Conservation (phyloP, 169 alveolate species). For the Eimeria praecox region DNA sequence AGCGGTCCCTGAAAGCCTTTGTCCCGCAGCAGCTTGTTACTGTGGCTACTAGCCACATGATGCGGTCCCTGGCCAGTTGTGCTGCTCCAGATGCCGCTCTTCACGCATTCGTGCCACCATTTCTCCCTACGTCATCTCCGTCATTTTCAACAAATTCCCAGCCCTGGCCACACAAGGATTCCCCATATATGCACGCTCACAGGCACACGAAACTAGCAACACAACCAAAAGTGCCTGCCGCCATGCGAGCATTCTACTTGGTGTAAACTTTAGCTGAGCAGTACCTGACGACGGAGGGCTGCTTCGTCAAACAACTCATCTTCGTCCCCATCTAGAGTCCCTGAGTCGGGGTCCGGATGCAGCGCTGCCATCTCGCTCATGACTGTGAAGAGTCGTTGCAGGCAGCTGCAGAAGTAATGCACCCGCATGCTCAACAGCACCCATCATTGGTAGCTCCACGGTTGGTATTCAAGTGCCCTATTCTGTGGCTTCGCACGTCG, state of each 20-base stretch:
- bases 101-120: slow-evolving; percentile 40
- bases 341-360: slow-evolving; percentile 82
- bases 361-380: slow-evolving; percentile 83
- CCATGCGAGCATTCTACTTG: neutral
- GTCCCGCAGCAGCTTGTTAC: neutral
- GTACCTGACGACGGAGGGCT: slow-evolving; percentile 67
- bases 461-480: neutral
- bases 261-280: neutral
- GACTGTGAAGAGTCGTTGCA: slow-evolving; percentile 62
- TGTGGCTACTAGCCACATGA: slow-evolving; percentile 6
- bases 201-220: neutral
- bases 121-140: slow-evolving; percentile 12
- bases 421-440: neutral
- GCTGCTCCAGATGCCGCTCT: neutral
- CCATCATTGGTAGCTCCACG: neutral
- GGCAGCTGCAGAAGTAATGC: slow-evolving; percentile 44
- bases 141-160: slow-evolving; percentile 74
- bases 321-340: slow-evolving; percentile 55
- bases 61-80: neutral
- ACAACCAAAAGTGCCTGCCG: neutral
- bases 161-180: slow-evolving; percentile 18
- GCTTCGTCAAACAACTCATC: slow-evolving; percentile 71
- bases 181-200: neutral
- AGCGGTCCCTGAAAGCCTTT: neutral
- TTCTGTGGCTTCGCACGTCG: neutral